phyloP scores from a whole-genome alignment of 2,329 filamentous ascomycete species.

The Colletotrichum godetiae region DNA sequence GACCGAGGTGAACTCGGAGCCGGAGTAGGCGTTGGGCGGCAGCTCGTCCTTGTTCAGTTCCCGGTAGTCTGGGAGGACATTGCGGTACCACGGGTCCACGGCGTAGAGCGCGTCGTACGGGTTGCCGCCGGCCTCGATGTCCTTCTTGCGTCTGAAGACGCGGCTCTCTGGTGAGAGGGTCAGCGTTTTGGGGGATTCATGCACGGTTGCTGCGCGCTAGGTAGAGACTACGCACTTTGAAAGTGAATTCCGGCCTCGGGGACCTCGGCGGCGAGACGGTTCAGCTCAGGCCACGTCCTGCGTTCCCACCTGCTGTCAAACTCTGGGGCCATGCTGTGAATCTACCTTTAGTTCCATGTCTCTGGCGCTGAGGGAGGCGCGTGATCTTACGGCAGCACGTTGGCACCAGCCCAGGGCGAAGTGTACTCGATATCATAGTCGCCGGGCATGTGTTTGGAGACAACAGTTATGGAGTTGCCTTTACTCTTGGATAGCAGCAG shows the following conservation, averaged over 20 bases:
- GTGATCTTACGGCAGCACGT: conserved; percentile 71
- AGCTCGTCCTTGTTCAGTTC: conserved; percentile 69
- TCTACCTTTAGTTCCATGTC: background rate
- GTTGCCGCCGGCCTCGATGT: conserved; percentile 66
- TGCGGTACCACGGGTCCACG: conserved; percentile 79
- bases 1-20: conserved; percentile 72
- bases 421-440: conserved; percentile 88
- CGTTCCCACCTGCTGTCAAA: conserved; percentile 62
- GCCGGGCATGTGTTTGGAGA: conserved; percentile 84
- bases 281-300: conserved; percentile 68
- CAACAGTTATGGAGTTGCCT: conserved; percentile 52
- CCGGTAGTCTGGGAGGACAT: conserved; percentile 77
- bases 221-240: conserved; percentile 58
- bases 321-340: conserved; percentile 47
- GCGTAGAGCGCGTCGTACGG: conserved; percentile 76
- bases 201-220: conserved; percentile 32
- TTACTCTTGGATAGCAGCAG: conserved; percentile 58
- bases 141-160: conserved; percentile 66
- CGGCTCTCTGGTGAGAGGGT: conserved; percentile 48
- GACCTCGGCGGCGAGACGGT: conserved; percentile 65
- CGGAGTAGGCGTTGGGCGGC: conserved; percentile 66
- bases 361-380: background rate
- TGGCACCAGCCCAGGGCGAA: conserved; percentile 84
- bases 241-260: conserved; percentile 82
- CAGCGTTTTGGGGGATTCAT: conserved; percentile 45